These are phyloP conservation scores for Penicillium turbatum DNA, from an alignment of 495 filamentous ascomycete genomes.

Conservation along the genomic window DNA sequence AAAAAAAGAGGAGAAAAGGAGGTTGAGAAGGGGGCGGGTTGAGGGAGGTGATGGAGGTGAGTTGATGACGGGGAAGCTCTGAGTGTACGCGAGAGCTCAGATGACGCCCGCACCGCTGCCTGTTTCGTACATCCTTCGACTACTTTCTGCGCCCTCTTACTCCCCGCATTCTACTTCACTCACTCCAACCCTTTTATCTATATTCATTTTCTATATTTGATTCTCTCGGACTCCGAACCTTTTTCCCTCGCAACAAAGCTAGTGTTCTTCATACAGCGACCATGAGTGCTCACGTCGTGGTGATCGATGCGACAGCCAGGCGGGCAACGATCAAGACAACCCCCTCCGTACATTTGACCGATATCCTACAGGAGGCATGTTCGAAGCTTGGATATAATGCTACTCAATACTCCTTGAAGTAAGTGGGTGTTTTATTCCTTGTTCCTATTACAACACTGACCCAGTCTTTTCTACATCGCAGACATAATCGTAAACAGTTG, in stretches of 20 bases:
- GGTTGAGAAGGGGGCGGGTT: slow-evolving; percentile 14
- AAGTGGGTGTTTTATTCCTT: slow-evolving; percentile 23
- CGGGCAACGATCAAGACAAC: slow-evolving; percentile 76
- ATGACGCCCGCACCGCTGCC: slow-evolving; percentile 48
- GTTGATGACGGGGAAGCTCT: slow-evolving; percentile 32
- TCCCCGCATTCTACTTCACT: slow-evolving; percentile 7
- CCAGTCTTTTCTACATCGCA: slow-evolving; percentile 28
- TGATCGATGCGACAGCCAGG: slow-evolving; percentile 71
- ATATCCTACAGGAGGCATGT: slow-evolving; percentile 84
- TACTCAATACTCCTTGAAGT: slow-evolving; percentile 80
- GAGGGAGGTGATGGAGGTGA: slow-evolving; percentile 28
- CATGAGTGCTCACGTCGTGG: slow-evolving; percentile 88
- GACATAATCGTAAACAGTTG: slow-evolving; percentile 75
- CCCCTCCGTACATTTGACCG: slow-evolving; percentile 71
- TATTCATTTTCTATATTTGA: background rate
- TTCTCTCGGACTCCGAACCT: background rate
- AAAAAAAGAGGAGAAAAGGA: slow-evolving; percentile 3
- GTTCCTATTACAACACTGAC: slow-evolving; percentile 2
- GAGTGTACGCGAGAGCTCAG: slow-evolving; percentile 34
- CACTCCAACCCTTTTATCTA: background rate
- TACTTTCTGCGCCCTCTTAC: slow-evolving; percentile 22
- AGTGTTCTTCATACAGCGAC: slow-evolving; percentile 2
- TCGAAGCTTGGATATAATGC: slow-evolving; percentile 66
- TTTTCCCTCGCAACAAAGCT: background rate
- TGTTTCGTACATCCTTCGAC: slow-evolving; percentile 28